Base-by-base conservation (phyloP, 306 rosid genomes). In the Clitoria ternatea region DNA sequence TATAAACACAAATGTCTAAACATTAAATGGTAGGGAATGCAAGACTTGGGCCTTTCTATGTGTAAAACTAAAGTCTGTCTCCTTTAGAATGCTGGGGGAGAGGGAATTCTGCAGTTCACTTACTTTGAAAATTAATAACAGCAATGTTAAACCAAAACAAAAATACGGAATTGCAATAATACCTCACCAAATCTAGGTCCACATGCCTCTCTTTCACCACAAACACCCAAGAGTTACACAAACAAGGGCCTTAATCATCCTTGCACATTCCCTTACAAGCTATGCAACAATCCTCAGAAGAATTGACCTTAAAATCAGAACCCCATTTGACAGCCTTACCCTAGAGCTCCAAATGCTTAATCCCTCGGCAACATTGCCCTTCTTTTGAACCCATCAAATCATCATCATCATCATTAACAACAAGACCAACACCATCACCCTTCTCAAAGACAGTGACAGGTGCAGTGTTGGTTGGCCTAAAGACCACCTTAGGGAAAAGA, bases 271-370 rank as follows among this genome's bases (percentile, higher is more conserved):
- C 54, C 81, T 85, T 87, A 68, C 91, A 90, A 37, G 96, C 89
- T 78, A 33, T 59, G 74, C 92, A 87, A 69, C 96, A 90, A 4
- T 87, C 89, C 61, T 84, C 66, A 0, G 89, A 85, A 53, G 93
- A 90, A 85, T 82, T 85, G 0, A 83, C 66, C 85, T 68, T 85
- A 75, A 87, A 87, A 15, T 81, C 66, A 35, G 83, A 24, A 33
- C 92, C 96, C 96, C 93, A 90, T 70, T 80, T 90, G 6, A 85
- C 89, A 44, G 91, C 92, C 26, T 83, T 86, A 27, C 96, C 96
- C 96, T 92, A 90, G 0, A 90, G 85, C 77, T 90, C 96, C 83
- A 87, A 80, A 83, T 85, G 86, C 60, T 83, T 70, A 39, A 90
- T 63, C 63, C 96, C 96, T 36, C 78, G 56, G 33, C 93, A 90